A percentile compares a stretch with the other conserved stretches of the same genome.
phyloP scores from a whole-genome alignment of 148 eudicot species.

The Polygonum maritimum region DNA sequence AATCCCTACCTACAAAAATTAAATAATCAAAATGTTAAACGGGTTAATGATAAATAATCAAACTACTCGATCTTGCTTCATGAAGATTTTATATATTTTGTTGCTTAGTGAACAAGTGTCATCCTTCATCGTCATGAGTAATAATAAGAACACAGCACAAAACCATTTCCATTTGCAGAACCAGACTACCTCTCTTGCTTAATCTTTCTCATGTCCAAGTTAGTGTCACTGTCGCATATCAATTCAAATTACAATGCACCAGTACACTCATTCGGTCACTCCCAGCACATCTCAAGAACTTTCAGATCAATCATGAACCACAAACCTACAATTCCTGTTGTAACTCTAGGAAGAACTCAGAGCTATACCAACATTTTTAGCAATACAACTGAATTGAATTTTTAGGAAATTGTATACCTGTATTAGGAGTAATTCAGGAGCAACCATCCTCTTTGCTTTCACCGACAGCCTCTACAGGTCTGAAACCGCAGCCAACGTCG shows the following conservation, averaged over 20 bases:
- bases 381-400: too few relatives aligned
- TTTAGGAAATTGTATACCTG: constrained; percentile 38
- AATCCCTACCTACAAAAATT: too few relatives aligned
- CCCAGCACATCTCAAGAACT: background rate
- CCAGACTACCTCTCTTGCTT: background rate
- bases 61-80: too few relatives aligned
- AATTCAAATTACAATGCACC: background rate
- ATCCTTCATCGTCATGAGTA: background rate
- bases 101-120: too few relatives aligned
- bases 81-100: too few relatives aligned
- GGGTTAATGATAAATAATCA: too few relatives aligned
- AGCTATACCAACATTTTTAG: background rate
- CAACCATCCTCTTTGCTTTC: constrained; percentile 41
- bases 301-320: background rate
- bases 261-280: background rate
- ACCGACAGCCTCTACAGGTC: constrained; percentile 31
- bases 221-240: background rate
- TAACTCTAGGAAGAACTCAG: too few relatives aligned
- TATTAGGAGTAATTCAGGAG: constrained; percentile 81
- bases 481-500: background rate
- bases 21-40: too few relatives aligned
- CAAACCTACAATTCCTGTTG: background rate
- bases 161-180: background rate
- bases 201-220: background rate
- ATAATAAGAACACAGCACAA: background rate